Percentiles rank a stretch among this genome's conserved stretches.
Evolutionary conservation across 2,329 filamentous ascomycete species (phyloP).

Genomic region (Paecilomyces sp.): DNA sequence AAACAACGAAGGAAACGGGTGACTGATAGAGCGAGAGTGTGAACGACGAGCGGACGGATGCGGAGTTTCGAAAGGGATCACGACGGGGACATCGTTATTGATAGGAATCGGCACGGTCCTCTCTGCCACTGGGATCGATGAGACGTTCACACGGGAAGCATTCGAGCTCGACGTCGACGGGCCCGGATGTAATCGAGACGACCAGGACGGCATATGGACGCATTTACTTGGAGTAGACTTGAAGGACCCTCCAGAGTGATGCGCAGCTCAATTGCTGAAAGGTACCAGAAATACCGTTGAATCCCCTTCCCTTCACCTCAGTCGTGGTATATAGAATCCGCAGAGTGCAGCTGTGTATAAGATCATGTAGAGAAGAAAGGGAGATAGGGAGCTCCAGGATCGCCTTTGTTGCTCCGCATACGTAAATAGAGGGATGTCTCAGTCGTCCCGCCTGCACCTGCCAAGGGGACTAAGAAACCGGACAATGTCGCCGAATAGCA

Average conservation of each 20-base stretch:
- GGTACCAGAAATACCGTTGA: background rate
- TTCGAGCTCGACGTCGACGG: slow-evolving; percentile 16
- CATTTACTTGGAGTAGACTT: slow-evolving; percentile 11
- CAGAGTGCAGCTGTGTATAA: background rate
- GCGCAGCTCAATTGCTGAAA: background rate
- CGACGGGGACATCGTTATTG: slow-evolving; percentile 17
- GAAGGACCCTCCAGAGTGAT: background rate
- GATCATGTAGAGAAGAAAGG: background rate
- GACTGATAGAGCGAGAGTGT: slow-evolving; percentile 66
- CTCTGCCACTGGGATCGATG: slow-evolving; percentile 4
- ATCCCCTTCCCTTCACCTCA: background rate
- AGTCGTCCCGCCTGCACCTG: background rate
- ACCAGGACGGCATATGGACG: slow-evolving; percentile 31
- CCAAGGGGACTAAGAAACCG: background rate
- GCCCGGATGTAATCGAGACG: slow-evolving; percentile 22
- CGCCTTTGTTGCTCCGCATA: background rate
- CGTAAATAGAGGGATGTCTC: background rate
- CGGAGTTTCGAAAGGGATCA: slow-evolving; percentile 11
- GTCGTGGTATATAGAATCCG: background rate
- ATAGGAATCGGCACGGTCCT: slow-evolving; percentile 12
- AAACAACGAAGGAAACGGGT: slow-evolving; percentile 70
- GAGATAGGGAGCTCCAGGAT: background rate
- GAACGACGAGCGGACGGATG: slow-evolving; percentile 17
- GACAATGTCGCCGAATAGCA: background rate
- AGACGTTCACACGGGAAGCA: background rate